A percentile compares a stretch with the other conserved stretches of the same genome.
Conservation (phyloP, 2,329 filamentous ascomycete species). For the Alternaria gaisen region DNA sequence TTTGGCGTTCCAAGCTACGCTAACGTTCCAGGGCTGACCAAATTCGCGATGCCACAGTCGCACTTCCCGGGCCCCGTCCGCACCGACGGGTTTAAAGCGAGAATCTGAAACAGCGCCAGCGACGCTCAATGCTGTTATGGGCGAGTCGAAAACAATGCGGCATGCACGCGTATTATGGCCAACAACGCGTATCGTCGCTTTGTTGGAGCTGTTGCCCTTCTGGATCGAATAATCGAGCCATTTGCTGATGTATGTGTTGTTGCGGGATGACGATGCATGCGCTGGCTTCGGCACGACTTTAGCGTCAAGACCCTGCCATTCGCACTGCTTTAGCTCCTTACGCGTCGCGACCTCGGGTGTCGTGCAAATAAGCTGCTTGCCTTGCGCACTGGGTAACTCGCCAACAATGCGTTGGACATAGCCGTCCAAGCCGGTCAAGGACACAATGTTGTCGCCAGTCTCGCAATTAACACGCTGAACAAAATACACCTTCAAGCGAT, state of each 20-base stretch:
- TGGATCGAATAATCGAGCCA: constrained; percentile 75
- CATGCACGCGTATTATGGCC: constrained; percentile 83
- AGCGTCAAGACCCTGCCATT: constrained; percentile 74
- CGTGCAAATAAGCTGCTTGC: constrained; percentile 59
- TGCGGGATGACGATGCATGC: constrained; percentile 37
- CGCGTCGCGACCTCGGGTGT: constrained; percentile 53
- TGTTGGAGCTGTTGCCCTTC: constrained; percentile 56
- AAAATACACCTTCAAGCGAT: constrained; percentile 87
- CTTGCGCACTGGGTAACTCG: constrained; percentile 74
- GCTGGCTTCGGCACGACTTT: constrained; percentile 63
- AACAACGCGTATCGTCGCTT: constrained; percentile 70
- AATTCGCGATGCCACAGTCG: constrained; percentile 85
- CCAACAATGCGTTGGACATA: constrained; percentile 66
- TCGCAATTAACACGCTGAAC: constrained; percentile 80
- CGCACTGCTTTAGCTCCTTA: constrained; percentile 70
- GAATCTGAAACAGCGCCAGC: constrained; percentile 67
- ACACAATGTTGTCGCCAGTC: constrained; percentile 73
- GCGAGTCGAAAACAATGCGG: constrained; percentile 74
- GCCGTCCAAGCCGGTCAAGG: constrained; percentile 51
- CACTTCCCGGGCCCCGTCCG: constrained; percentile 71
- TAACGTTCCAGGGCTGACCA: constrained; percentile 78
- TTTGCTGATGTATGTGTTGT: constrained; percentile 35
- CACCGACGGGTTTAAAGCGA: constrained; percentile 71
- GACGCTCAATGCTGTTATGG: constrained; percentile 71
- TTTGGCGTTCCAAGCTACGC: constrained; percentile 69